Evolutionary conservation across 2,329 filamentous ascomycete species (phyloP).

Genomic region (Helminthosporium solani): DNA sequence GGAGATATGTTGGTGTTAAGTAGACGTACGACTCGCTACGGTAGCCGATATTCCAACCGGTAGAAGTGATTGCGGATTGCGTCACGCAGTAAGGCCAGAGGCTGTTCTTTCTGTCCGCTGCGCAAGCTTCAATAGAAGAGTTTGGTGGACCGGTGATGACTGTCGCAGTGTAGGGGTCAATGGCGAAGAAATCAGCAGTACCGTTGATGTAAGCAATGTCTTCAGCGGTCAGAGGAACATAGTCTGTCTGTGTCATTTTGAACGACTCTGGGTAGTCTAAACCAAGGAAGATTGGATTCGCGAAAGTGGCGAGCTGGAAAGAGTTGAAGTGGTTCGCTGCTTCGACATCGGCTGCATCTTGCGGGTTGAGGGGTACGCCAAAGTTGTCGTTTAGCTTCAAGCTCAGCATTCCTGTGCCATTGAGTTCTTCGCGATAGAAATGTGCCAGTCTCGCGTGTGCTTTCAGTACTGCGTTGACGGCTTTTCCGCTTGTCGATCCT

Average conservation of each 20-base stretch:
- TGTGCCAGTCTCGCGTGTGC: slow-evolving; percentile 53
- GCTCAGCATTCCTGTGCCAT: slow-evolving; percentile 52
- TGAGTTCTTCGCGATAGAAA: slow-evolving; percentile 58
- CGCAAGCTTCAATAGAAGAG: slow-evolving; percentile 51
- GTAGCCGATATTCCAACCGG: slow-evolving; percentile 62
- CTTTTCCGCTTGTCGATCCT: slow-evolving; percentile 46
- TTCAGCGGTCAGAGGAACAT: slow-evolving; percentile 50
- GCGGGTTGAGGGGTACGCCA: slow-evolving; percentile 37
- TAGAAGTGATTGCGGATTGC: slow-evolving; percentile 48
- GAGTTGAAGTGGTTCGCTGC: slow-evolving; percentile 49
- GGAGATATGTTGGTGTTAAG: slow-evolving; percentile 59
- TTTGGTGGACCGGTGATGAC: slow-evolving; percentile 52
- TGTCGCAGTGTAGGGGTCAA: slow-evolving; percentile 60
- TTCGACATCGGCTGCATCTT: slow-evolving; percentile 46
- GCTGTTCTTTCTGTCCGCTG: slow-evolving; percentile 47
- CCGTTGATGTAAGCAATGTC: slow-evolving; percentile 46
- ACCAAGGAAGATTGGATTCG: slow-evolving; percentile 56
- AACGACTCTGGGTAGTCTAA: slow-evolving; percentile 53
- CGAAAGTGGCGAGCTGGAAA: slow-evolving; percentile 49
- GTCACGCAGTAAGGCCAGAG: slow-evolving; percentile 57
- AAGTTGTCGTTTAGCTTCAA: slow-evolving; percentile 52
- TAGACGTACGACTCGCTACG: slow-evolving; percentile 59
- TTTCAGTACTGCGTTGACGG: slow-evolving; percentile 35
- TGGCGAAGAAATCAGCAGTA: slow-evolving; percentile 57
- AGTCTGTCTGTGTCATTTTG: slow-evolving; percentile 37